phyloP scores from a whole-genome alignment of 2,329 filamentous ascomycete species.

The Aspergillus eucalypticola region DNA sequence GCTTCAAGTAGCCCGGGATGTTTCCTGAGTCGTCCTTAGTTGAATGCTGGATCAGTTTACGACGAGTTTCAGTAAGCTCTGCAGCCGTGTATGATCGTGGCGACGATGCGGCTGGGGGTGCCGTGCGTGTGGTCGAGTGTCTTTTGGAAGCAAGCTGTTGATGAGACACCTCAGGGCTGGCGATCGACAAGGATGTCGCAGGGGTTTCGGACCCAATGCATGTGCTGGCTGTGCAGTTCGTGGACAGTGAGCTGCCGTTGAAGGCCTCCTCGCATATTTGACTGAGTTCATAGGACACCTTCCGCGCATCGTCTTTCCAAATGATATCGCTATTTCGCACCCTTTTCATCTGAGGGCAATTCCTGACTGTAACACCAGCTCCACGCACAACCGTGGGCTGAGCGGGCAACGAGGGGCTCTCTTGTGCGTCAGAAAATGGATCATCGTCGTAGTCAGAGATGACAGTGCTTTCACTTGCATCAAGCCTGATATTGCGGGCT shows the following conservation, averaged over 20 bases:
- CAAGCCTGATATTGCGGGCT: conserved; percentile 26
- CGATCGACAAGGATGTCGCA: conserved; percentile 47
- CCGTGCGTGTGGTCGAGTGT: conserved; percentile 39
- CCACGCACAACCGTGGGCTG: conserved; percentile 41
- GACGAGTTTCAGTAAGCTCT: conserved; percentile 60
- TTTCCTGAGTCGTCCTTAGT: conserved; percentile 46
- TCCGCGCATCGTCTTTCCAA: conserved; percentile 75
- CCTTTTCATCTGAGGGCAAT: conserved; percentile 43
- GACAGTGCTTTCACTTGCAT: conserved; percentile 29
- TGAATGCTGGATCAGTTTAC: conserved; percentile 56
- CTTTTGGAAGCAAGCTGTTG: conserved; percentile 17
- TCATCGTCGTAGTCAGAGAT: conserved; percentile 18
- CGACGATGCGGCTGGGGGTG: conserved; percentile 44
- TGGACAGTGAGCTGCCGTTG: conserved; percentile 65
- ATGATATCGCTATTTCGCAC: conserved; percentile 48
- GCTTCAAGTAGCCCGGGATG: conserved; percentile 55
- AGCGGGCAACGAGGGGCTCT: conserved; percentile 43
- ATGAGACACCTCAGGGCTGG: conserved; percentile 30
- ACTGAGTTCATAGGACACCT: conserved; percentile 81
- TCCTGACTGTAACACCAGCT: conserved; percentile 30
- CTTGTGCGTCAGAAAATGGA: conserved; percentile 28
- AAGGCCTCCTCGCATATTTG: conserved; percentile 93
- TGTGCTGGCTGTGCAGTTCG: conserved; percentile 46
- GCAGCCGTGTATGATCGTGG: conserved; percentile 55
- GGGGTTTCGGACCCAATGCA: conserved; percentile 53